Conservation (phyloP, 2,329 filamentous ascomycete genomes). For the Dichotomopilus funicola region DNA sequence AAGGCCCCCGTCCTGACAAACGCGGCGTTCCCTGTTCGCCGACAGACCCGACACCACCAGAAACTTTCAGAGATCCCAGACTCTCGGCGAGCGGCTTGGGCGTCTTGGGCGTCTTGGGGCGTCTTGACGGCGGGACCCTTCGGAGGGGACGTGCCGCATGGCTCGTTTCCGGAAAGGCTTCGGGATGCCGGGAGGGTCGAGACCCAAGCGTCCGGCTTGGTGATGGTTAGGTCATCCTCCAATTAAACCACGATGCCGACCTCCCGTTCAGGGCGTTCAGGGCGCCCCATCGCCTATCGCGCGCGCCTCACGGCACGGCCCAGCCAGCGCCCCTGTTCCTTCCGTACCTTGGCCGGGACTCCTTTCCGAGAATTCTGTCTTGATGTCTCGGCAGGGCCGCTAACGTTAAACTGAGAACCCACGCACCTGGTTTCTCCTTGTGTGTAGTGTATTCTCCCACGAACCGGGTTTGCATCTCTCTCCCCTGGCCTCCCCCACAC, state of each 20-base stretch:
- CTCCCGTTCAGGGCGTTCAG: background rate
- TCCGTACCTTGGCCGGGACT: constrained; percentile 19
- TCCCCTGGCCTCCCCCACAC: background rate
- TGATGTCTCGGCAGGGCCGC: background rate
- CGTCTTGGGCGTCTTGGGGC: background rate
- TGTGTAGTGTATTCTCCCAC: background rate
- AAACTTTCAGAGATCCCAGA: background rate
- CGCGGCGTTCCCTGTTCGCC: background rate
- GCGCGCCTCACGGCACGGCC: background rate
- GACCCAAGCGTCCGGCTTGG: constrained; percentile 17
- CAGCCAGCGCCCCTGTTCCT: background rate
- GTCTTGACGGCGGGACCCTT: background rate
- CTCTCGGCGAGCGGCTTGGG: background rate
- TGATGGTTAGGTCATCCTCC: constrained; percentile 3
- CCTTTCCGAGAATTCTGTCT: constrained; percentile 12
- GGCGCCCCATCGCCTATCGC: no score
- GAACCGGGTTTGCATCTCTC: background rate
- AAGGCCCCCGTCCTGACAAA: constrained; percentile 1
- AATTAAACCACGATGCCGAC: constrained; percentile 1
- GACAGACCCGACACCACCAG: no score
- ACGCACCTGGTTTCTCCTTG: background rate
- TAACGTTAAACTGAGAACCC: background rate
- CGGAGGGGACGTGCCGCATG: constrained; percentile 20
- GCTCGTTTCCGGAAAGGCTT: constrained; percentile 20
- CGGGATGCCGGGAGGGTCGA: constrained; percentile 23